These are phyloP conservation scores for Gyrodon lividus DNA, from an alignment of 768 basidiomycete species.

Conservation along the genomic window DNA sequence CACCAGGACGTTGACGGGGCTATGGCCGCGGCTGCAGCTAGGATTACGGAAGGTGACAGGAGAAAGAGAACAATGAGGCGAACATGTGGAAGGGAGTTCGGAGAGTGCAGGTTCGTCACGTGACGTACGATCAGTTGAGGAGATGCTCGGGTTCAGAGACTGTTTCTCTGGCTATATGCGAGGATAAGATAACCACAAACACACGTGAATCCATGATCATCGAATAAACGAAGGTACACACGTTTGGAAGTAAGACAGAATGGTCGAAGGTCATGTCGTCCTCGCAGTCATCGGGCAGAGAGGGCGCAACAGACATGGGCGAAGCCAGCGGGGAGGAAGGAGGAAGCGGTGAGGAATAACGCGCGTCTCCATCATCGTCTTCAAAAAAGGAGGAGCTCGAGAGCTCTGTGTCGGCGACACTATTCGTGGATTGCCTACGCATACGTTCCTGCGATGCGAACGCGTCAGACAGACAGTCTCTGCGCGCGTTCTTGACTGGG, in stretches of 20 bases:
- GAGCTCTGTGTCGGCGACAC: background rate
- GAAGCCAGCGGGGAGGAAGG: conserved; percentile 48
- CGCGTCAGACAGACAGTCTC: background rate
- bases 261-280: conserved; percentile 8
- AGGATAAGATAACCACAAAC: conserved; percentile 1
- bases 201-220: conserved; percentile 3
- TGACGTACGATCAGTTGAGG: conserved; percentile 9
- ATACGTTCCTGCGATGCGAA: conserved; percentile 5
- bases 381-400: background rate
- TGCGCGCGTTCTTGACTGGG: conserved; percentile 14
- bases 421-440: background rate
- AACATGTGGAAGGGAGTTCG: background rate
- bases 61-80: background rate
- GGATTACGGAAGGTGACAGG: conserved; percentile 1
- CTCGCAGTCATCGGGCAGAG: conserved; percentile 28
- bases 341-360: conserved; percentile 25
- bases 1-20: background rate
- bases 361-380: conserved; percentile 18
- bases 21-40: background rate
- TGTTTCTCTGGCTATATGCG: conserved; percentile 12
- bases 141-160: conserved; percentile 11
- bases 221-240: conserved; percentile 29
- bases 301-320: conserved; percentile 38
- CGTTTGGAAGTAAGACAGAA: conserved; percentile 25
- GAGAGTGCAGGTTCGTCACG: conserved; percentile 7